These are phyloP conservation scores for Nannochloris sp. DNA, from an alignment of 139 green algal genomes.

Conservation along the genomic window DNA sequence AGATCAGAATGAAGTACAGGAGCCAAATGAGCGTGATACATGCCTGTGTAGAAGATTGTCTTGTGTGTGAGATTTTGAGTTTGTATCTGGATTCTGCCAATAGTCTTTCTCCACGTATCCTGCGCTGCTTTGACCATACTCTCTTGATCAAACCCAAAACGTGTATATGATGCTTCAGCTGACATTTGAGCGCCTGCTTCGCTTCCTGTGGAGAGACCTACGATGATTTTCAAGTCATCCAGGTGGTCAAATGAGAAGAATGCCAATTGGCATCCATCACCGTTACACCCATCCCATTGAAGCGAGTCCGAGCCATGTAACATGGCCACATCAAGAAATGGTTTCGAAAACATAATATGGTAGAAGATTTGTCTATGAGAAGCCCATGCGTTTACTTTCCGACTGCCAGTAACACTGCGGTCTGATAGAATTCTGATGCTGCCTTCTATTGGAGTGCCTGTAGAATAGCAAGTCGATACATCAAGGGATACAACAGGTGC, in stretches of 20 bases:
- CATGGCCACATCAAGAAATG: neutral
- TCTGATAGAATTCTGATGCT: neutral
- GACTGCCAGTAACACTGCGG: neutral
- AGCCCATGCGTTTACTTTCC: slow-evolving; percentile 6
- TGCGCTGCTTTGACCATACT: neutral
- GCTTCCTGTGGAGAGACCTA: slow-evolving; percentile 4
- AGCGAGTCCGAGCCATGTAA: neutral
- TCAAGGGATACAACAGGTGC: neutral
- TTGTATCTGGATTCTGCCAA: neutral
- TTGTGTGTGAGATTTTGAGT: slow-evolving; percentile 1
- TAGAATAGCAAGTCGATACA: neutral
- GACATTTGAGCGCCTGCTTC: neutral
- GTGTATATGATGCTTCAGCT: neutral
- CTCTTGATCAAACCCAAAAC: slow-evolving; percentile 3
- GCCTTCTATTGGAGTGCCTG: neutral
- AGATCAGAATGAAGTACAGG: slow-evolving; percentile 9
- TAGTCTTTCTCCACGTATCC: neutral
- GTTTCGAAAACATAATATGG: slow-evolving; percentile 1
- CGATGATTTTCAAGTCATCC: neutral
- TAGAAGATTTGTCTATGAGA: slow-evolving; percentile 3
- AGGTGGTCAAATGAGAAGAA: slow-evolving; percentile 9
- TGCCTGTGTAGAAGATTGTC: slow-evolving; percentile 1
- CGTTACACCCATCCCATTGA: neutral
- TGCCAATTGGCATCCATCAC: neutral
- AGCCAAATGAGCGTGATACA: slow-evolving; percentile 7